phyloP scores from a whole-genome alignment of 2,329 filamentous ascomycete species.

The Trichoderma cornu-damae region DNA sequence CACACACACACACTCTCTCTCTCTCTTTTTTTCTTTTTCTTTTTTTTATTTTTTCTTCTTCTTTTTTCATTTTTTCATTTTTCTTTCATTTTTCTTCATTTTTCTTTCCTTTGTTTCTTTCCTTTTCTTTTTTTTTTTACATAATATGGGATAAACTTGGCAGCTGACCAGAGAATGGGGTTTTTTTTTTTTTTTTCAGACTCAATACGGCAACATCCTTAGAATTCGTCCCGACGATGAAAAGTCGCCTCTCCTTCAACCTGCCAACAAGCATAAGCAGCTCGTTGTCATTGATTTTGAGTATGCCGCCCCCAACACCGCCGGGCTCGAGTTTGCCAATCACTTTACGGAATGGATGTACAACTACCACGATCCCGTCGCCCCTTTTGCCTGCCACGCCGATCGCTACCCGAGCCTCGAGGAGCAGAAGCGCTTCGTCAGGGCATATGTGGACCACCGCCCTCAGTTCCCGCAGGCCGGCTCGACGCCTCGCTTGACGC shows the following conservation, averaged over 20 bases:
- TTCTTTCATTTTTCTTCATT: too few relatives aligned
- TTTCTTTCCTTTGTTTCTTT: too few relatives aligned
- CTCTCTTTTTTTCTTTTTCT: too few relatives aligned
- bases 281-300: conserved; percentile 98
- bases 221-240: conserved; percentile 62
- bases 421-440: conserved; percentile 79
- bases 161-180: too few relatives aligned
- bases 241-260: conserved; percentile 80
- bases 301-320: conserved; percentile 84
- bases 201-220: conserved; percentile 97
- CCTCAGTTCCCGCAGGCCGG: conserved; percentile 57
- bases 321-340: conserved; percentile 89
- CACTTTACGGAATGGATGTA: conserved; percentile 99
- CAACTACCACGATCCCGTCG: conserved; percentile 77
- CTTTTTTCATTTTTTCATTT: too few relatives aligned
- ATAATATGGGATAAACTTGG: too few relatives aligned
- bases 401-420: conserved; percentile 68
- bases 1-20: too few relatives aligned
- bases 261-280: conserved; percentile 91
- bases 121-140: too few relatives aligned
- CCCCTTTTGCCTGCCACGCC: conserved; percentile 63
- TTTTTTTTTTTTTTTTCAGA: conserved; percentile 56
- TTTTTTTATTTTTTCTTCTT: too few relatives aligned
- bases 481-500: conserved; percentile 47
- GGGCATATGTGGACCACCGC: conserved; percentile 78